Evolutionary conservation across 257 asterid species (phyloP).

Genomic region (Capsicum pubescens): DNA sequence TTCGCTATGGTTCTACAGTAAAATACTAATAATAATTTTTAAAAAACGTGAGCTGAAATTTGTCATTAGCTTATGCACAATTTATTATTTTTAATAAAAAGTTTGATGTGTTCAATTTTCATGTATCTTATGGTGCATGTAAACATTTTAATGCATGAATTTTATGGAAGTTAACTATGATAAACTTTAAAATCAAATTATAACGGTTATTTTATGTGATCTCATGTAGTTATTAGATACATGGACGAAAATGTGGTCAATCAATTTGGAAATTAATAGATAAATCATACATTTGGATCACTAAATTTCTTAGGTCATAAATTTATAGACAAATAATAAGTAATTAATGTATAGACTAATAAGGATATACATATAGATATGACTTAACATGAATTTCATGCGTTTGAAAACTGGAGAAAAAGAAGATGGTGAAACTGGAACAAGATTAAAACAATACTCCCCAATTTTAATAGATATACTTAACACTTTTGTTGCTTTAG

Average conservation of each 20-base stretch:
- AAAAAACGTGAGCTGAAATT: not conserved
- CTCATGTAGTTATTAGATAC: not conserved
- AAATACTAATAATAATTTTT: not conserved
- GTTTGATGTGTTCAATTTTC: not conserved
- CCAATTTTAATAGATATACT: not conserved
- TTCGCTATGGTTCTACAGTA: not conserved
- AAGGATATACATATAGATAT: not conserved
- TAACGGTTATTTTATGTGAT: not conserved
- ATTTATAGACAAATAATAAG: not conserved
- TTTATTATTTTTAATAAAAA: not conserved
- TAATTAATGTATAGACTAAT: not conserved
- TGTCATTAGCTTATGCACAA: not conserved
- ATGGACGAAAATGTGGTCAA: not conserved
- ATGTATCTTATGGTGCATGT: not conserved
- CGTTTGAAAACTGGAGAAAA: not conserved
- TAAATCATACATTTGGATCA: not conserved
- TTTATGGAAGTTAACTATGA: not conserved
- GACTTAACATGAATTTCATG: not conserved
- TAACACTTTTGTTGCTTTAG: no score
- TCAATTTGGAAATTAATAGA: constrained; percentile 19
- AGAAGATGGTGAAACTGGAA: no score
- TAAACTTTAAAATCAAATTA: constrained; percentile 5
- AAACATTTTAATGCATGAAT: not conserved
- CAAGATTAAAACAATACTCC: not conserved
- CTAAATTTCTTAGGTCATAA: not conserved